Evolutionary conservation across 192 early-diverging fungal genomes (phyloP).

Genomic region (Entomortierella beljakovae): DNA sequence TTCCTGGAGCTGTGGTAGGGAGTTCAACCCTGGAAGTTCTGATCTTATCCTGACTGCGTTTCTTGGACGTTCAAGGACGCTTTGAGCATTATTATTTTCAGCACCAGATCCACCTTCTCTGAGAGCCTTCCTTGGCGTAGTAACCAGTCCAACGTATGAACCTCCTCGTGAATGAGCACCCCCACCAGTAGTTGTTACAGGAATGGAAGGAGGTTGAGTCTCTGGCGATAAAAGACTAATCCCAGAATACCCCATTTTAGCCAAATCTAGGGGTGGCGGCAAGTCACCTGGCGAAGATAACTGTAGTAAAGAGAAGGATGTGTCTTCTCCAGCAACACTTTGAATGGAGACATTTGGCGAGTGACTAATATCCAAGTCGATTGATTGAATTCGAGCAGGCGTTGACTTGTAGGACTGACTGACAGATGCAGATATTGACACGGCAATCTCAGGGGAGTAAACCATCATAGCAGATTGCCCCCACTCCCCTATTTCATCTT

Average conservation of each 20-base stretch:
- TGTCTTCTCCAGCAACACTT: neutral
- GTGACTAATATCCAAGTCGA: neutral
- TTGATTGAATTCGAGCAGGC: neutral
- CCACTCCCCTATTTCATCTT: neutral
- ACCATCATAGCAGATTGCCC: neutral
- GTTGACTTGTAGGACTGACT: no score
- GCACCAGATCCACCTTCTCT: neutral
- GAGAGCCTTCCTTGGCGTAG: neutral
- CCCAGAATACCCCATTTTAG: conserved; percentile 10
- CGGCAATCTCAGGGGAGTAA: neutral
- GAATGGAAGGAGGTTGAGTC: neutral
- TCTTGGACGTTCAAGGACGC: conserved; percentile 7
- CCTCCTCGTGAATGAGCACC: neutral
- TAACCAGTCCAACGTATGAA: neutral
- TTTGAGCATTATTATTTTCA: neutral
- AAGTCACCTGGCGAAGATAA: conserved; percentile 13
- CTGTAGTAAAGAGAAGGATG: neutral
- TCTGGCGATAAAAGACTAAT: neutral
- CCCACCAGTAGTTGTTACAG: neutral
- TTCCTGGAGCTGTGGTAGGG: neutral
- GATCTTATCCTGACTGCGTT: conserved; percentile 10
- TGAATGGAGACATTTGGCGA: neutral
- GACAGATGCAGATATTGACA: neutral
- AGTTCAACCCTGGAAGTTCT: neutral
- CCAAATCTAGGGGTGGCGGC: conserved; percentile 41